Conservation (phyloP, 192 early-diverging fungal species). For the Lobosporangium transversale region DNA sequence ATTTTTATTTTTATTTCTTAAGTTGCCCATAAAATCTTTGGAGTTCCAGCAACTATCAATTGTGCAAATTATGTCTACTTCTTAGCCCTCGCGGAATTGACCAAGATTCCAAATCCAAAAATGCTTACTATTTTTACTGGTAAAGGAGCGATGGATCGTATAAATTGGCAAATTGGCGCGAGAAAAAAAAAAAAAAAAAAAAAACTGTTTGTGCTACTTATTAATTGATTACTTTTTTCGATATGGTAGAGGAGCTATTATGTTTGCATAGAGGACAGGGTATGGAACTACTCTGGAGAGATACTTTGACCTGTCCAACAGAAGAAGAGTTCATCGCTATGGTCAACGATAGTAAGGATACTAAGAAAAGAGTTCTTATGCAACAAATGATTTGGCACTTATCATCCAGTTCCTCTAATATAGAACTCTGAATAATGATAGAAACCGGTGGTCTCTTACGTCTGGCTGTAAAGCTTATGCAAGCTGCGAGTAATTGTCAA, state of each 20-base stretch:
- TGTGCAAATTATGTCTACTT: slow-evolving; percentile 99
- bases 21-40: slow-evolving; percentile 97
- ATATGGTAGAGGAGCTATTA: slow-evolving; percentile 77
- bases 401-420: too few relatives aligned
- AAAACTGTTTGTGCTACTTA: too few relatives aligned
- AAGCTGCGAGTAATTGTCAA: slow-evolving; percentile 65
- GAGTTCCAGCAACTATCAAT: slow-evolving; percentile 92
- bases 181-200: too few relatives aligned
- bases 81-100: slow-evolving; percentile 82
- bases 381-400: background rate
- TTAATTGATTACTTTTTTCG: background rate
- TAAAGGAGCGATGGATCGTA: slow-evolving; percentile 17
- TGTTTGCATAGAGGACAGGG: slow-evolving; percentile 96
- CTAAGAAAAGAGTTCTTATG: background rate
- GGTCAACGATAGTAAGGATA: slow-evolving; percentile 91
- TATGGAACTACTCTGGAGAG: slow-evolving; percentile 97
- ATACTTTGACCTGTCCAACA: slow-evolving; percentile 87
- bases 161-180: too few relatives aligned
- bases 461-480: slow-evolving; percentile 95
- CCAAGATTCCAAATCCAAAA: slow-evolving; percentile 69
- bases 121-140: slow-evolving; percentile 87
- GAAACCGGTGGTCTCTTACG: slow-evolving; percentile 97
- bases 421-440: too few relatives aligned
- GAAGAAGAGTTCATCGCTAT: slow-evolving; percentile 95
- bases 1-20: slow-evolving; percentile 4